phyloP scores from a whole-genome alignment of 345 rosid species.

The Populus ilicifolia region DNA sequence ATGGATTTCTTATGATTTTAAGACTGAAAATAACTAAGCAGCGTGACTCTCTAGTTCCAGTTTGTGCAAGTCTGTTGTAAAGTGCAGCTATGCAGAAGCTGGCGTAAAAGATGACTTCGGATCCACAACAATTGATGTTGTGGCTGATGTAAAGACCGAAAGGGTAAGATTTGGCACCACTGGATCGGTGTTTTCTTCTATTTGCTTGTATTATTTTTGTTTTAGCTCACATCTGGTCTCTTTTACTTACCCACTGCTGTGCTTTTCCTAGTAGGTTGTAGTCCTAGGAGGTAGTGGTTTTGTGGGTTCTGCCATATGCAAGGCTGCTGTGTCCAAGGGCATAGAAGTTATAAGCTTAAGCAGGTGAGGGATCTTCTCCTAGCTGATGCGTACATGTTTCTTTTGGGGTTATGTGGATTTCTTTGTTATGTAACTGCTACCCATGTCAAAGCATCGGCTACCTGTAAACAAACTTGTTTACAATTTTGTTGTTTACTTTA shows the following conservation, averaged over 20 bases:
- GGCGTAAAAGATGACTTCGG: slow-evolving; percentile 38
- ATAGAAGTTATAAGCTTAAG: slow-evolving; percentile 79
- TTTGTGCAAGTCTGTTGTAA: slow-evolving; percentile 53
- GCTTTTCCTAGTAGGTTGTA: slow-evolving; percentile 56
- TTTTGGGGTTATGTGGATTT: background rate
- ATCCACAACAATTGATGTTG: slow-evolving; percentile 67
- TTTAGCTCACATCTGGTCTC: background rate
- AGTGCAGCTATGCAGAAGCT: slow-evolving; percentile 57
- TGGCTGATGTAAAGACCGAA: slow-evolving; percentile 68
- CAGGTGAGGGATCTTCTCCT: slow-evolving; percentile 48
- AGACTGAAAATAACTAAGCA: too few species aligned
- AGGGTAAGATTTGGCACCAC: slow-evolving; percentile 38
- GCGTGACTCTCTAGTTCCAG: slow-evolving; percentile 23
- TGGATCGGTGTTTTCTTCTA: background rate
- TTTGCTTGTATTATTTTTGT: background rate
- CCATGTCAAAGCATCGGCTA: background rate
- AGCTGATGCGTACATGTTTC: slow-evolving; percentile 9
- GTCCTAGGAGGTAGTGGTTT: slow-evolving; percentile 89
- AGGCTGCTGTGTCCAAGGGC: slow-evolving; percentile 80
- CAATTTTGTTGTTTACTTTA: background rate
- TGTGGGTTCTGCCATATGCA: slow-evolving; percentile 92
- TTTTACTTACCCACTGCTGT: slow-evolving; percentile 13
- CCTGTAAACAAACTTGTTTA: background rate
- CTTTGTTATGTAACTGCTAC: background rate
- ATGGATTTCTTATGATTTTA: too few species aligned